phyloP scores from a whole-genome alignment of 1,139 yeast species.

The Yamadazyma diddensiae region DNA sequence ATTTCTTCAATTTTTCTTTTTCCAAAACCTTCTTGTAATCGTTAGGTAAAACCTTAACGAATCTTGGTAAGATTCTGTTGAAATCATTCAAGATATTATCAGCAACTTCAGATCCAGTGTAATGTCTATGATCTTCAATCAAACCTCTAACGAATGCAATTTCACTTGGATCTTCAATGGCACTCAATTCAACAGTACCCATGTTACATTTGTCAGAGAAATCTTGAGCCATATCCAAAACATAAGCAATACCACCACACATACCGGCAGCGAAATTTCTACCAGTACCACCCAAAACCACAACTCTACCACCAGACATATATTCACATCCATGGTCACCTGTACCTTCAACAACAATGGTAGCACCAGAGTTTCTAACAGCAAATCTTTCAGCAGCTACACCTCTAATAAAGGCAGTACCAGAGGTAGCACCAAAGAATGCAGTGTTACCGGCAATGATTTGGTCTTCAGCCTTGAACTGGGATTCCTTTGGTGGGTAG shows the following conservation, averaged over 20 bases:
- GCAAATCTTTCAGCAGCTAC: constrained; percentile 98
- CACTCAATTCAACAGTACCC: constrained; percentile 77
- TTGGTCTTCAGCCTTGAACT: constrained; percentile 92
- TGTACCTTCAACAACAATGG: constrained; percentile 93
- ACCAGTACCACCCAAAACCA: constrained; percentile 87
- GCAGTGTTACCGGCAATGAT: constrained; percentile 97
- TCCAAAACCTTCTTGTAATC: constrained; percentile 91
- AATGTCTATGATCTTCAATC: constrained; percentile 92
- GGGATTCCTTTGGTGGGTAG: constrained; percentile 83
- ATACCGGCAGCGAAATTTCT: constrained; percentile 98
- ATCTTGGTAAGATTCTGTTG: constrained; percentile 82
- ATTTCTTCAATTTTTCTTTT: constrained; percentile 66
- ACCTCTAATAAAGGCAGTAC: constrained; percentile 92
- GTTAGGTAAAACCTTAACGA: constrained; percentile 88
- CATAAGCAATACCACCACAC: constrained; percentile 99
- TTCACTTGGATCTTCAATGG: constrained; percentile 82
- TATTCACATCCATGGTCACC: constrained; percentile 99
- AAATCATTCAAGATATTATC: constrained; percentile 79
- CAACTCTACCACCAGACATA: constrained; percentile 99
- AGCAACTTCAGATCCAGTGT: constrained; percentile 90
- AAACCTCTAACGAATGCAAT: constrained; percentile 92
- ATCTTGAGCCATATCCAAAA: constrained; percentile 92
- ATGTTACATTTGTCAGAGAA: constrained; percentile 76
- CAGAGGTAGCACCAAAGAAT: constrained; percentile 96
- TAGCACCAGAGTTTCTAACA: constrained; percentile 97